These are phyloP conservation scores for Russula foetens DNA, from an alignment of 768 basidiomycete species.

Conservation along the genomic window DNA sequence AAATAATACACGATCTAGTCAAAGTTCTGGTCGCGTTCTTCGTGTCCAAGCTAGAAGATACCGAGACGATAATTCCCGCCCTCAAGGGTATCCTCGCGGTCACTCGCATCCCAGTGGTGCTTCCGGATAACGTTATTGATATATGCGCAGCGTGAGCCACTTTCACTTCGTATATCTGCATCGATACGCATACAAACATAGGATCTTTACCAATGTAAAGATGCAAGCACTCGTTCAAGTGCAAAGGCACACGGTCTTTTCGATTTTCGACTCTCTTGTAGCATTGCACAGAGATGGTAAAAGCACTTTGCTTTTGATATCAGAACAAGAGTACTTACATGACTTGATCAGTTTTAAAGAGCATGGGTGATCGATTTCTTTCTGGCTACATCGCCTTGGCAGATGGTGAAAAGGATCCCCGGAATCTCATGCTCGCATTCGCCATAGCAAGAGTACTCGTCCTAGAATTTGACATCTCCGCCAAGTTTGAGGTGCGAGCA, in stretches of 20 bases:
- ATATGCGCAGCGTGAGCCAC: conserved; percentile 52
- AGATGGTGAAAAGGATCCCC: conserved; percentile 95
- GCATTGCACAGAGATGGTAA: conserved; percentile 53
- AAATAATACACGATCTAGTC: conserved; percentile 39
- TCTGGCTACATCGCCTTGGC: conserved; percentile 69
- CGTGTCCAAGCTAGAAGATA: conserved; percentile 78
- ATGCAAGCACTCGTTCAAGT: conserved; percentile 81
- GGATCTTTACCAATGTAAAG: conserved; percentile 67
- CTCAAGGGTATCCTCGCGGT: conserved; percentile 68
- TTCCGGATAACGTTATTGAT: conserved; percentile 52
- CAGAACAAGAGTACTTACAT: not conserved
- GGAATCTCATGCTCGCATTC: conserved; percentile 87
- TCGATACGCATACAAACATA: conserved; percentile 26
- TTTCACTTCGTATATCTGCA: conserved; percentile 2
- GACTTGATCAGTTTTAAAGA: conserved; percentile 50
- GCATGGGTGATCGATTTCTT: conserved; percentile 65
- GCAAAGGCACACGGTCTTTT: conserved; percentile 73
- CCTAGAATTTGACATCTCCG: conserved; percentile 76
- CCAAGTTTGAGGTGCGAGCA: conserved; percentile 63
- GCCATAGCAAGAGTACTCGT: conserved; percentile 79
- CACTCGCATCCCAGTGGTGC: conserved; percentile 52
- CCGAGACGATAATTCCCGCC: conserved; percentile 75
- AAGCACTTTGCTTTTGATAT: not conserved
- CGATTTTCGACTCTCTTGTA: conserved; percentile 71
- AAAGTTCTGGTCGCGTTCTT: conserved; percentile 79